Base-by-base conservation (phyloP, 2,329 filamentous ascomycete genomes). In the Clonostachys rhizophaga region DNA sequence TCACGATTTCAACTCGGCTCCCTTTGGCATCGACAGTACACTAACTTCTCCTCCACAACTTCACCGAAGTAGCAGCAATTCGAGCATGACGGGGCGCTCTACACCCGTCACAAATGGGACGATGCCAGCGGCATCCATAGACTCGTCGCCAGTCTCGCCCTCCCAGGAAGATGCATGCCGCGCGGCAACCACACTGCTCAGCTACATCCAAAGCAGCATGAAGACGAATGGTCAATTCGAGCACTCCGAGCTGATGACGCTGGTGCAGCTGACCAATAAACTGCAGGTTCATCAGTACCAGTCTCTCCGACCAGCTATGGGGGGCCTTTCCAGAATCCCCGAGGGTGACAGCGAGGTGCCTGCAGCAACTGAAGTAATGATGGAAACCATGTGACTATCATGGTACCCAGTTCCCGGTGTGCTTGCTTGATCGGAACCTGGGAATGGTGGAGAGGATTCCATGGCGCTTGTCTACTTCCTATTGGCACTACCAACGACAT, bases 181-280 rank as follows among this genome's bases (percentile, higher is more conserved):
- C 45, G 92, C 91, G 2, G 78, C 95, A 5, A 86, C 92, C 57
- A 84, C 91, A 3, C 81, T 96, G 17, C 79, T 95, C 62, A 85
- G 70, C 50, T 96, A 92, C 60, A 87, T 96, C 62, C 80, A 89
- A 56, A 83, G 84, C 6, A 45, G 37, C 50, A 80, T 87, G 54
- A 81, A 84, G 12, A 68, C 75, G 0, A 71, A 66, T 18, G 85
- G 83, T 2, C 79, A 90, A 34, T 81, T 88, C 14, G 88, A 94
- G 58, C 80, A 89, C 42, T 79, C 81, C 56, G 91, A 96, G 52
- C 91, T 86, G 62, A 66, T 88, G 53, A 81, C 83, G 4, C 83
- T 96, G 43, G 76, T 89, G 16, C 89, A 90, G 61, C 70, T 96
- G 53, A 92, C 91, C 63, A 87, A 95, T 65, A 95, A 92, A 66